These are phyloP conservation scores for Aethionema arabicum DNA, from an alignment of 345 rosid species.

Conservation along the genomic window DNA sequence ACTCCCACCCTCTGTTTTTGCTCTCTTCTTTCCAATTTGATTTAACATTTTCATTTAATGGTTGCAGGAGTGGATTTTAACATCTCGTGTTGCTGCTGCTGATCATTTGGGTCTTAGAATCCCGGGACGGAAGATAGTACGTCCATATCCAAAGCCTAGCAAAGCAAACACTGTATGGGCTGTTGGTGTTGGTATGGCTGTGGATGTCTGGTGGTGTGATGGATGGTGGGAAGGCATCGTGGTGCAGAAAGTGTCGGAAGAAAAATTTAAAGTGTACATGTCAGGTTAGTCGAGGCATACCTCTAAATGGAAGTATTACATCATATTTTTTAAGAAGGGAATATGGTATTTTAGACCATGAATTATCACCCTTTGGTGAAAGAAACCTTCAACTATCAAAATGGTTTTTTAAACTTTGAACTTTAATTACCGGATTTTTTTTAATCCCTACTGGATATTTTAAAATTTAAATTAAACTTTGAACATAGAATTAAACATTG, in stretches of 20 bases:
- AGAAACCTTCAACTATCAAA: no score
- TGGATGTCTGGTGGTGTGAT: slow-evolving; percentile 85
- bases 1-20: slow-evolving; percentile 7
- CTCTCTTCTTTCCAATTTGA: not conserved
- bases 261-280: slow-evolving; percentile 55
- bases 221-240: slow-evolving; percentile 95
- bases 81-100: slow-evolving; percentile 49
- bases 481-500: no score
- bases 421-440: no score
- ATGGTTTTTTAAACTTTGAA: no score
- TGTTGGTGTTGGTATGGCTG: slow-evolving; percentile 52
- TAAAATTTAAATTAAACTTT: no score
- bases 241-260: slow-evolving; percentile 49
- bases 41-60: slow-evolving; percentile 7
- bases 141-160: slow-evolving; percentile 41
- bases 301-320: not conserved
- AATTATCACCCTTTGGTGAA: no score
- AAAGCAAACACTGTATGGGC: slow-evolving; percentile 27
- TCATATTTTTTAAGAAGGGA: not conserved
- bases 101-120: slow-evolving; percentile 55
- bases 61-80: slow-evolving; percentile 75
- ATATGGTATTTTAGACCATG: no score
- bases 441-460: no score
- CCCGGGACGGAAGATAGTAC: slow-evolving; percentile 53
- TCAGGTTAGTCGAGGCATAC: slow-evolving; percentile 55